A percentile compares a stretch with the other conserved stretches of the same genome.
These are phyloP conservation scores for Phtheirospermum japonicum DNA, from an alignment of 257 asterid genomes.

Conservation along the genomic window DNA sequence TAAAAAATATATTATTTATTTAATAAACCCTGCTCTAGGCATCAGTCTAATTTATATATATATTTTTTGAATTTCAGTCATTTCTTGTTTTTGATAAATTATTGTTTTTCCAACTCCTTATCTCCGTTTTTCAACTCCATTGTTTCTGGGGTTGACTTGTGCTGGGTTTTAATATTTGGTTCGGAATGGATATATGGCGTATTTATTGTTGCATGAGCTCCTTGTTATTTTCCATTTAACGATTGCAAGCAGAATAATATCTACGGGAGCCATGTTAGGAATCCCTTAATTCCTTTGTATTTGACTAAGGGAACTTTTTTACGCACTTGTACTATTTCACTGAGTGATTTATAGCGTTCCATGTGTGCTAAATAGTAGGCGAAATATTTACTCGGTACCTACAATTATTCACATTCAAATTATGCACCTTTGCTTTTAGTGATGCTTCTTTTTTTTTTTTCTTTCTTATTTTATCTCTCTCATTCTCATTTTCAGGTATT, in stretches of 20 bases:
- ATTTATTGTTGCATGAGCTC: no score
- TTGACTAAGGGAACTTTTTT: constrained; percentile 10
- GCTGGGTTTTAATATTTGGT: no score
- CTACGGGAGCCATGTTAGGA: no score
- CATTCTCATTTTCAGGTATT: constrained; percentile 59
- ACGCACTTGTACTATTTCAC: constrained; percentile 17
- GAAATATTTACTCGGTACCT: constrained; percentile 16
- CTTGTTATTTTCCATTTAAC: no score
- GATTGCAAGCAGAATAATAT: no score
- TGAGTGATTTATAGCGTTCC: constrained; percentile 2
- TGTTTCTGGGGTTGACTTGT: no score
- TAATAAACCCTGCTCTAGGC: no score
- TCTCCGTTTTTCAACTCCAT: background rate
- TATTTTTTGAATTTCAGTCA: background rate
- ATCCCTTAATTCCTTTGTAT: background rate
- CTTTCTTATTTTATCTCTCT: constrained; percentile 12
- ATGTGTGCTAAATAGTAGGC: constrained; percentile 11
- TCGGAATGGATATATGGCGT: no score
- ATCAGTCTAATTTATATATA: no score
- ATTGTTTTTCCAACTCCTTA: background rate
- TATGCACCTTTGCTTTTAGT: constrained; percentile 3
- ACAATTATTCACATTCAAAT: background rate
- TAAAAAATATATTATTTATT: no score
- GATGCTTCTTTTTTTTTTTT: constrained; percentile 13
- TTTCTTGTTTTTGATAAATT: background rate